These are phyloP conservation scores for Penicillium concentricum DNA, from an alignment of 2,329 filamentous ascomycete genomes.

Conservation along the genomic window DNA sequence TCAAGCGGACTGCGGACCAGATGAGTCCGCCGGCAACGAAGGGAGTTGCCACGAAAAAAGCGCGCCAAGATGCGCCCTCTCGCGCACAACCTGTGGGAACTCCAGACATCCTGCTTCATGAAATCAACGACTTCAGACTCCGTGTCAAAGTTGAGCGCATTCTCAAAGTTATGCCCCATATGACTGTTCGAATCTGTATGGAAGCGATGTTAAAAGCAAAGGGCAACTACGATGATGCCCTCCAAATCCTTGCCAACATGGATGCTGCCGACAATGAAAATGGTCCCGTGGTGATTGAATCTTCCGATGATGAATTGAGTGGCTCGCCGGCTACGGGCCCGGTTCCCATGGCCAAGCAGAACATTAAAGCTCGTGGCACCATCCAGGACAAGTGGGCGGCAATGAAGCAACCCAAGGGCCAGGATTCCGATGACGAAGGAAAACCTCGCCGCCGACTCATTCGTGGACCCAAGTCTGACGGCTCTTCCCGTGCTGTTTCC, in stretches of 20 bases:
- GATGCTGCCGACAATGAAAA: constrained; percentile 6
- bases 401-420: constrained; percentile 37
- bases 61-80: constrained; percentile 43
- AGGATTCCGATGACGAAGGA: constrained; percentile 24
- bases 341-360: constrained; percentile 46
- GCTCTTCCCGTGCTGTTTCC: constrained; percentile 25
- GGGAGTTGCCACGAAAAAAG: constrained; percentile 40
- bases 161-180: constrained; percentile 47
- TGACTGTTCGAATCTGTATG: constrained; percentile 49
- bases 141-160: constrained; percentile 55
- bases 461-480: constrained; percentile 33
- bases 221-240: constrained; percentile 57
- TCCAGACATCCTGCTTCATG: constrained; percentile 46
- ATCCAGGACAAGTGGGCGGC: constrained; percentile 61
- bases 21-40: constrained; percentile 42
- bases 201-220: constrained; percentile 52
- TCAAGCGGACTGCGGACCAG: constrained; percentile 45
- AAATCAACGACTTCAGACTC: constrained; percentile 52
- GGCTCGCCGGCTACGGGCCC: constrained; percentile 17
- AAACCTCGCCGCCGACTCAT: constrained; percentile 41
- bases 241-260: constrained; percentile 45
- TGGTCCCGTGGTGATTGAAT: constrained; percentile 15
- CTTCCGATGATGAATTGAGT: constrained; percentile 45
- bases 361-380: constrained; percentile 54
- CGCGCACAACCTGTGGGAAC: constrained; percentile 47